Evolutionary conservation across 2,329 filamentous ascomycete species (phyloP).

Genomic region (Colletotrichum coccodes): DNA sequence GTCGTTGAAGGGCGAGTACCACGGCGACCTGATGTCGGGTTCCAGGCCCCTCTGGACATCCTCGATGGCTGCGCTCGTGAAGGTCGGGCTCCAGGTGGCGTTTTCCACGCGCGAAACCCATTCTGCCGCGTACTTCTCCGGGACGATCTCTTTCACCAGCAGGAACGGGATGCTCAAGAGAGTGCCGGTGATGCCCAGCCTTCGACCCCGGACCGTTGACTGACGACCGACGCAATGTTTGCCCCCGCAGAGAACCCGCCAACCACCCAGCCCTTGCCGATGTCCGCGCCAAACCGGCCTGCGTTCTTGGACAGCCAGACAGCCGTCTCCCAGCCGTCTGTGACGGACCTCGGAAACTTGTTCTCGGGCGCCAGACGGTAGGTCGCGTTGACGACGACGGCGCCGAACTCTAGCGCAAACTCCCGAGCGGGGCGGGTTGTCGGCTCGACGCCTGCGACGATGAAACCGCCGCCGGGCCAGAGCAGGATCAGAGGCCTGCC

Average conservation of each 20-base stretch:
- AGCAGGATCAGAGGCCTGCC: conserved; percentile 19
- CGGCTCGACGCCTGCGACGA: conserved; percentile 25
- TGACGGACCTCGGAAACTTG: conserved; percentile 55
- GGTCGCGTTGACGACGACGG: conserved; percentile 57
- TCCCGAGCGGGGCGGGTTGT: conserved; percentile 16
- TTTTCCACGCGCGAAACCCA: conserved; percentile 55
- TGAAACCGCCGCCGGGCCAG: conserved; percentile 7
- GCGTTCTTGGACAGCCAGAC: conserved; percentile 45
- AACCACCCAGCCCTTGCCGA: conserved; percentile 57
- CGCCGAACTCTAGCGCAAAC: conserved; percentile 34
- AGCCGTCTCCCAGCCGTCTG: conserved; percentile 55
- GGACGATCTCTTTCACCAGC: conserved; percentile 24
- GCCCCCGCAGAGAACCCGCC: conserved; percentile 62
- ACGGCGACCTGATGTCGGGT: conserved; percentile 40
- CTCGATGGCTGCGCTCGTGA: conserved; percentile 40
- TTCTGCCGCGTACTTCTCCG: conserved; percentile 48
- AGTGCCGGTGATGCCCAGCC: conserved; percentile 37
- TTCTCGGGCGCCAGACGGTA: conserved; percentile 63
- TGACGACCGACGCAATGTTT: conserved; percentile 59
- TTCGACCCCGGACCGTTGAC: conserved; percentile 50
- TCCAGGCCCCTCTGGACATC: conserved; percentile 42
- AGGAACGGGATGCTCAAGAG: conserved; percentile 21
- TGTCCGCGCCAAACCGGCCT: conserved; percentile 40
- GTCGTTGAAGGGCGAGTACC: conserved; percentile 45
- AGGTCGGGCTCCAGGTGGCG: conserved; percentile 42